phyloP scores from a whole-genome alignment of 345 rosid genomes.

The Populus alba region DNA sequence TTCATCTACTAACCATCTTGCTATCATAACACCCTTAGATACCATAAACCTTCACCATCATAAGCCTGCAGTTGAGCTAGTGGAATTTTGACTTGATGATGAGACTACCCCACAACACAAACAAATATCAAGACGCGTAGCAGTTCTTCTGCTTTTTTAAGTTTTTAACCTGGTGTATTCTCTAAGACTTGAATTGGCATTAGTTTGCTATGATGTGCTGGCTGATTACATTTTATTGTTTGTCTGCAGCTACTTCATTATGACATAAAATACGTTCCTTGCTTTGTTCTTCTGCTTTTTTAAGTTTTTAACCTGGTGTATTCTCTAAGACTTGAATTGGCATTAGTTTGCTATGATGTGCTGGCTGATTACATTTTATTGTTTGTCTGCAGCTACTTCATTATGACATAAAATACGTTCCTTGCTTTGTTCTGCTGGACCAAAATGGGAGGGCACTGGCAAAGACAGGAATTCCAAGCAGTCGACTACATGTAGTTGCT shows the following conservation, averaged over 20 bases:
- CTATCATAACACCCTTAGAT: neutral
- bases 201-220: neutral
- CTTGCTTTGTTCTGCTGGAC: constrained; percentile 91
- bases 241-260: constrained; percentile 77
- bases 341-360: neutral
- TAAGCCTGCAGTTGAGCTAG: no score
- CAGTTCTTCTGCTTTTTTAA: neutral
- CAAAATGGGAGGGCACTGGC: constrained; percentile 74
- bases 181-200: neutral
- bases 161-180: neutral
- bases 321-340: neutral
- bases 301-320: neutral
- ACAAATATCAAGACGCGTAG: no score
- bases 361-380: neutral
- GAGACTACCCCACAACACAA: no score
- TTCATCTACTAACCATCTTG: neutral
- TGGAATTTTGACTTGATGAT: no score
- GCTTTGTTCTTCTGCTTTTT: constrained; percentile 72
- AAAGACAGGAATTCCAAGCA: constrained; percentile 81
- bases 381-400: constrained; percentile 66
- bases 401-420: constrained; percentile 81
- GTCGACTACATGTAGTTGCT: constrained; percentile 82
- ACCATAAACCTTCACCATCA: no score
- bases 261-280: constrained; percentile 83
- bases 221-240: neutral